phyloP scores from a whole-genome alignment of 2,329 filamentous ascomycete species.

The Pseudocercospora fuligena region DNA sequence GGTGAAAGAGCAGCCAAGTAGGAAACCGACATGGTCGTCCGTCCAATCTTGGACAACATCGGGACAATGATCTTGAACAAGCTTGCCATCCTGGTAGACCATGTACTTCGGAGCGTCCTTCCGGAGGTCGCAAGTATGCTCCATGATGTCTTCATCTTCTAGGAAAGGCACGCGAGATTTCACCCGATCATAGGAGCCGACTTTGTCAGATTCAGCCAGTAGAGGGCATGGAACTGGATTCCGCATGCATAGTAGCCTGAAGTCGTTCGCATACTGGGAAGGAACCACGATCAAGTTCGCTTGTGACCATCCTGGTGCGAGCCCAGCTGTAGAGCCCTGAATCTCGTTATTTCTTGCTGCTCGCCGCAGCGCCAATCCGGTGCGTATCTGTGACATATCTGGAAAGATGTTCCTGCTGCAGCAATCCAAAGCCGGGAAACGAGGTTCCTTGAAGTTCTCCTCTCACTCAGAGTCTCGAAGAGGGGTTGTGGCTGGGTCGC shows the following conservation, averaged over 20 bases:
- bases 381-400: neutral
- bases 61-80: conserved; percentile 44
- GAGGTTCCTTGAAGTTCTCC: neutral
- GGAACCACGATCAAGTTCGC: conserved; percentile 67
- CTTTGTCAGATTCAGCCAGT: conserved; percentile 56
- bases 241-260: conserved; percentile 61
- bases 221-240: conserved; percentile 69
- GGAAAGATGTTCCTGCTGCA: neutral
- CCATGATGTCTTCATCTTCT: conserved; percentile 41
- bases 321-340: conserved; percentile 56
- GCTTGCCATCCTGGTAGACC: conserved; percentile 58
- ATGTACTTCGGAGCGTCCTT: conserved; percentile 64
- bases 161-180: conserved; percentile 22
- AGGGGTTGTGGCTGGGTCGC: neutral
- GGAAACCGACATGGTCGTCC: conserved; percentile 61
- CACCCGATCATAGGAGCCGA: conserved; percentile 46
- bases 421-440: neutral
- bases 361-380: conserved; percentile 1
- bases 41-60: conserved; percentile 61
- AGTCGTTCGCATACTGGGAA: conserved; percentile 61
- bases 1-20: conserved; percentile 68
- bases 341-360: conserved; percentile 5
- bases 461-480: neutral
- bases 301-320: conserved; percentile 62
- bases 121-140: conserved; percentile 58